Base-by-base conservation (phyloP, 352 stramenopile species). In the Blastocystis sp. region DNA sequence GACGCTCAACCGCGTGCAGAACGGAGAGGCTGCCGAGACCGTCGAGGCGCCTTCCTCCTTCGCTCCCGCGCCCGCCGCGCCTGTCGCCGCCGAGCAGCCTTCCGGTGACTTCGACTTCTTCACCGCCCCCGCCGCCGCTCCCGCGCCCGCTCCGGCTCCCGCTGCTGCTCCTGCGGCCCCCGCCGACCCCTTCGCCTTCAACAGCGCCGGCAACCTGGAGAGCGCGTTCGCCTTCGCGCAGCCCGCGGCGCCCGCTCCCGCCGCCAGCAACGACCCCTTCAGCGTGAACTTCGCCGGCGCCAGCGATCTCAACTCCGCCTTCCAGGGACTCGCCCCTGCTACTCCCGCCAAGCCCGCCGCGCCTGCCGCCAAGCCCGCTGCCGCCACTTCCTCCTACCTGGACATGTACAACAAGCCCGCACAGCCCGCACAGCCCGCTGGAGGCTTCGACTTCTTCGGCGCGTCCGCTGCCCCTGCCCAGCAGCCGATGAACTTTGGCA, bases 161-260 rank as follows among this genome's bases (percentile, higher is more conserved):
- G 64, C 64, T 14, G 24, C 59, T 38, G 51, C n/a, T 21, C 14
- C 51, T 29, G 57, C 57, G 6, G 57, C 57, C 16, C 57, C 57
- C 29, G 64, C 64, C 14, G 64, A 76, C n/a, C 64, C 64, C 64
- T 76, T 76, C 64, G 38, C 27, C 36, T 76, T 76, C 64, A 76
- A 56, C 64, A 38, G 11, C n/a, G 38, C 27, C 0, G 21, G 29
- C 38, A n/a, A 16, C 16, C 40, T 76, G 27, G 40, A 76, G 27
- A 18, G 21, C 46, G 64, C 64, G 6, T 76, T 76, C 46, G 64
- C 27, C n/a, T 38, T 76, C 11, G 21, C 36, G 0, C 11, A 16
- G n/a, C 64, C 36, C 32, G 64, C 64, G 6, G 38, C 64, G 7
- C 27, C 64, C 21, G 32, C 64, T 38, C 27, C 64, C 14, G 27